phyloP scores from a whole-genome alignment of 1,284 basidiomycete species.

The Heimioporus retisporus region DNA sequence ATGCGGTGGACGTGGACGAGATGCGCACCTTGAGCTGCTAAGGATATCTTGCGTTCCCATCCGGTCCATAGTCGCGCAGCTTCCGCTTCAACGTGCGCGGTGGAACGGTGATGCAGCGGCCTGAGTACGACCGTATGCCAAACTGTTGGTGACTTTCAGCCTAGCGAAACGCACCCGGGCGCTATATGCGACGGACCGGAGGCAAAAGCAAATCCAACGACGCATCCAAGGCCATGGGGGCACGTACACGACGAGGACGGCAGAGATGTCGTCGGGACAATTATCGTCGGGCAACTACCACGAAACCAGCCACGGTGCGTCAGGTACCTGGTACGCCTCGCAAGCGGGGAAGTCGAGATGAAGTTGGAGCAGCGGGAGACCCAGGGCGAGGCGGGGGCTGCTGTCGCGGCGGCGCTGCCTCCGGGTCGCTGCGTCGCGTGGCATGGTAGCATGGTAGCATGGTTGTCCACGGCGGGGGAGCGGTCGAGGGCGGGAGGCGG shows the following conservation, averaged over 20 bases:
- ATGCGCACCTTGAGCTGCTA: too few species aligned
- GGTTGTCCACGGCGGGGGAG: constrained; percentile 8
- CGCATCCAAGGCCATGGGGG: not conserved
- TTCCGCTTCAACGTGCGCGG: constrained; percentile 35
- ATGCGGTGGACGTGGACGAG: too few species aligned
- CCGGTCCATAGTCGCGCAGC: constrained; percentile 29
- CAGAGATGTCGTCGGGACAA: constrained; percentile 24
- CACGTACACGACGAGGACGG: too few species aligned
- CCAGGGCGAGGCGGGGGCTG: constrained; percentile 17
- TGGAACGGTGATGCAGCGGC: constrained; percentile 37
- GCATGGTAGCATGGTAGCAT: too few species aligned
- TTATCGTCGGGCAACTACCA: constrained; percentile 38
- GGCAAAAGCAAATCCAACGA: not conserved
- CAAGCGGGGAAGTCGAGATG: too few species aligned
- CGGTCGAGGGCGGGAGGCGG: constrained; percentile 58
- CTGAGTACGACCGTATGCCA: constrained; percentile 19
- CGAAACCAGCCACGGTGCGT: constrained; percentile 35
- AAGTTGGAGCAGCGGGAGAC: constrained; percentile 32
- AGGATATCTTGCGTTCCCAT: not conserved
- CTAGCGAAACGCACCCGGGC: not conserved
- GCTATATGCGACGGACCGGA: constrained; percentile 26
- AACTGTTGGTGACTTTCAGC: constrained; percentile 8
- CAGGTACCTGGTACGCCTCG: constrained; percentile 17
- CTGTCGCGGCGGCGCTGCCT: too few species aligned
- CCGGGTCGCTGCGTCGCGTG: too few species aligned